These are phyloP conservation scores for Dendrocalamus latiflorus DNA, from an alignment of 202 grass and related monocot species.

Conservation along the genomic window DNA sequence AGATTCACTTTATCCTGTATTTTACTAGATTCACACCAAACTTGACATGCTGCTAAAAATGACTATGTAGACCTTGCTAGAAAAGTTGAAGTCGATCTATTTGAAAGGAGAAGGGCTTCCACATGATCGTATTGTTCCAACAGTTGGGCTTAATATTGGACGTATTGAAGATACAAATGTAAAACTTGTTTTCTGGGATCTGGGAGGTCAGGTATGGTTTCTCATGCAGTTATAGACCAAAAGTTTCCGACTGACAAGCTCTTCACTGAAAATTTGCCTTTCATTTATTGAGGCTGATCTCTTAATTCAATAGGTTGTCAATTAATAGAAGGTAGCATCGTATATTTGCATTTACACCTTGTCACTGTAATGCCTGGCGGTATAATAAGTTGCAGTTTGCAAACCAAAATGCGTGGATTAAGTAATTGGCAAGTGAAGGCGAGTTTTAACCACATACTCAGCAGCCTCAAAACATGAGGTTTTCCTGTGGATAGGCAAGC, in stretches of 20 bases:
- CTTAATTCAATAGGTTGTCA: background rate
- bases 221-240: background rate
- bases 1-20: background rate
- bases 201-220: conserved; percentile 91
- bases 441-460: background rate
- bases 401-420: background rate
- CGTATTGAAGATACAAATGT: conserved; percentile 91
- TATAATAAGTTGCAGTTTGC: background rate
- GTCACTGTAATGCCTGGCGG: background rate
- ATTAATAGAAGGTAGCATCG: background rate
- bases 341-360: background rate
- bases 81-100: conserved; percentile 92
- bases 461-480: background rate
- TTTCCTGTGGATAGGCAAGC: background rate
- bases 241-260: background rate
- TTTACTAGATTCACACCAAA: background rate
- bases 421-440: background rate
- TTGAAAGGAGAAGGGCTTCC: conserved; percentile 70
- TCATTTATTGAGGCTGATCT: background rate
- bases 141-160: conserved; percentile 96
- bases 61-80: conserved; percentile 71
- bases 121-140: conserved; percentile 83
- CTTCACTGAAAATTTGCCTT: background rate
- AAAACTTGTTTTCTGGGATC: conserved; percentile 97
- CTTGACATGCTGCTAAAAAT: conserved; percentile 26